Base-by-base conservation (phyloP, 306 rosid genomes). In the Lotus japonicus region DNA sequence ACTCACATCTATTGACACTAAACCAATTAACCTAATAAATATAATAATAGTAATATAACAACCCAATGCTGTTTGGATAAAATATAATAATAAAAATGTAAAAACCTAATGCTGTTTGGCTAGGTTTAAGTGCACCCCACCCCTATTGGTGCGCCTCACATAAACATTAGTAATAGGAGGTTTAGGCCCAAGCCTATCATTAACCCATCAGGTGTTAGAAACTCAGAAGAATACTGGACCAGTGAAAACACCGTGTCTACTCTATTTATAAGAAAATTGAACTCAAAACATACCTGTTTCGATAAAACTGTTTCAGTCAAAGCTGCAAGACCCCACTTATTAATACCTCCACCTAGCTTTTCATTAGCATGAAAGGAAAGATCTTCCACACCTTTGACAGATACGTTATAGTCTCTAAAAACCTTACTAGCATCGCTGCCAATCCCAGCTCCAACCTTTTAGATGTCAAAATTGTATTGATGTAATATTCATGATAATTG, bases 361-460 rank as follows among this genome's bases (percentile, higher is more conserved):
- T 58, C 83, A 26, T 86, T 88, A 53, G 97, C 96, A 35, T 81
- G 84, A 77, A 55, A 69, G 33, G 86, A 75, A 66, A 94, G 88
- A 72, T 94, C 97, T 72, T 79, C 85, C 69, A 85, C 82, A 19
- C 85, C 88, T 73, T 85, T 72, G 46, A 84, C 69, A 46, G 92
- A 86, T 66, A 90, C 76, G 68, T 81, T 68, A 79, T 78, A 81
- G 66, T 94, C 98, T 72, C 84, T 86, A 65, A 75, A 84, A 79
- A 94, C 66, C 85, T 94, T 94, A 31, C n/a, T 45, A 74, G 86
- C 88, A 77, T 94, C 98, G 31, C 46, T 67, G 4, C 61, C 75
- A 75, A 90, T 90, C 66, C 92, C 96, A 58, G 77, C 83, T 77
- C 98, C 98, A 69, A 88, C 97, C 97, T 94, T 44, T 64, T 50